Evolutionary conservation across 108 stramenopile species (phyloP), one percentile per base, ranked within the genome.

Genomic region (Nitzschia palea): DNA sequence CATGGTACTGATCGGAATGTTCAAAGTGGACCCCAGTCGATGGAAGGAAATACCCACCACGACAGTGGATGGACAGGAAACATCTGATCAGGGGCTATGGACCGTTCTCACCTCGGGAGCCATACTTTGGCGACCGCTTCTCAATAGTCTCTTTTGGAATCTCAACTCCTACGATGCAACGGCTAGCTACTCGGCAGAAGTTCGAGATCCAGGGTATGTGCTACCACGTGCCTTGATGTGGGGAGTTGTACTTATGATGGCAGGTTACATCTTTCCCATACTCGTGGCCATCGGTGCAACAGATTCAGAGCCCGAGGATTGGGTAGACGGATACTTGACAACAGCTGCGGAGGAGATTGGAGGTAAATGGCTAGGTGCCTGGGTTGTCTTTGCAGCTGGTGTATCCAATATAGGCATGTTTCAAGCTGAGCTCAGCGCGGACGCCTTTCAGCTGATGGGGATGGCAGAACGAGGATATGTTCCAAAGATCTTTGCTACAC

Each of bases 131-230:
- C 67, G 93, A 29, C 85, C 90, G 2, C 88, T 83, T 30, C 65
- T 97, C 51, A 97, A 97, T 69, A 92, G 92, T 61, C 59, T 97
- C 45, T 97, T 94, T 60, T 97, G 97, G 97, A 94, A 96, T 51
- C 63, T 94, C 31, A 96, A 95, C 61, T 83, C 82, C 54, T 97
- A 91, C 62, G 96, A 97, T 58, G 40, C 50, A 9, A 94, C 86
- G 8, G 89, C 83, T 1, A 78, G 78, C 26, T 97, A 95, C 65
- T 83, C 94, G 3, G 91, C 80, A 0, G 94, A 96, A 30, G 92
- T 94, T 6, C 55, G 88, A 22, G 77, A 92, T 62, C 90, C 91
- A 0, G 90, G 69, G 15, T 77, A 72, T 9, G 68, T 77, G 4
- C 91, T 87, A 68, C 92, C 94, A 8, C 71, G 75, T 2, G 90